Evolutionary conservation across 2,329 filamentous ascomycete genomes (phyloP).

Genomic region (Epichloe aotearoae): DNA sequence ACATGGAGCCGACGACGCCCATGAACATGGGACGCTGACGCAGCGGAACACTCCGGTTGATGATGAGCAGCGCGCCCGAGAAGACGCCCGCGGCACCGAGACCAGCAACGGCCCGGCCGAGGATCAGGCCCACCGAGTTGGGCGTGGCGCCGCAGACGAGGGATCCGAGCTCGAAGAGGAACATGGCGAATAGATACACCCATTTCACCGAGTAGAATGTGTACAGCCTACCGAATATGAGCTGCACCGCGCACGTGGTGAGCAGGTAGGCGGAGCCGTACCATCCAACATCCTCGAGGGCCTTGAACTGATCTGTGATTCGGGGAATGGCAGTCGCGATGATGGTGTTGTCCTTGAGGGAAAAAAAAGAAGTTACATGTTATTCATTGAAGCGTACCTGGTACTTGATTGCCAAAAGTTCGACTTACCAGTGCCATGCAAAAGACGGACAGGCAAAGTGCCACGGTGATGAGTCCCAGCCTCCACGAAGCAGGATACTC

Average conservation of each 20-base stretch:
- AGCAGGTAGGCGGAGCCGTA: conserved; percentile 20
- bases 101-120: conserved; percentile 22
- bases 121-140: conserved; percentile 20
- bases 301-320: conserved; percentile 14
- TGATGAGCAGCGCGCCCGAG: conserved; percentile 29
- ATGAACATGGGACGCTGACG: conserved; percentile 20
- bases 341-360: conserved; percentile 23
- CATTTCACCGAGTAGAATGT: conserved; percentile 24
- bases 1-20: conserved; percentile 28
- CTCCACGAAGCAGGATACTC: conserved; percentile 5
- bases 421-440: conserved; percentile 6
- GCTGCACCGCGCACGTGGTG: conserved; percentile 23
- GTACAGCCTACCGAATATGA: conserved; percentile 27
- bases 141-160: conserved; percentile 19
- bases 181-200: conserved; percentile 13
- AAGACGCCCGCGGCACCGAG: conserved; percentile 32
- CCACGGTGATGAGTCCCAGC: conserved; percentile 5
- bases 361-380: background rate
- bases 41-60: conserved; percentile 24
- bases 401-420: background rate
- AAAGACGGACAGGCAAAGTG: conserved; percentile 6
- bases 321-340: conserved; percentile 21
- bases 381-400: too few species aligned
- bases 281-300: conserved; percentile 6
- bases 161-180: conserved; percentile 18